A percentile compares a stretch with the other conserved stretches of the same genome.
Evolutionary conservation across 106 monocot genomes (phyloP).

Genomic region (Dactylorhiza incarnata): DNA sequence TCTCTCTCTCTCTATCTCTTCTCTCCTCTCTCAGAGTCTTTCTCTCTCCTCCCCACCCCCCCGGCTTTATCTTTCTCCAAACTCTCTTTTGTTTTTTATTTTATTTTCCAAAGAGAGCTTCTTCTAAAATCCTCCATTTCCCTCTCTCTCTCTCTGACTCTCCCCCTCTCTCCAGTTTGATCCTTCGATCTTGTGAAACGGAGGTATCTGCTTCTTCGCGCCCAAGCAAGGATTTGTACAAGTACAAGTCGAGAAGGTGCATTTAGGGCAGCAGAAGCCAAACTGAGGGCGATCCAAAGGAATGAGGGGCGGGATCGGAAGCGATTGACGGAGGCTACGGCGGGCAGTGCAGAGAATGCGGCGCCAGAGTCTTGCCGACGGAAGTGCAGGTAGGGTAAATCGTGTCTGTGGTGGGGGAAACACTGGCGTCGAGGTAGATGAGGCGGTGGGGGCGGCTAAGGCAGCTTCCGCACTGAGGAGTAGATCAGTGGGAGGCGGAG

Average conservation of each 20-base stretch:
- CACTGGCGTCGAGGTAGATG: background rate
- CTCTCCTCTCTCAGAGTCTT: background rate
- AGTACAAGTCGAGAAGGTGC: background rate
- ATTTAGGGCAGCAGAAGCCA: background rate
- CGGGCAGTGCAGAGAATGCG: background rate
- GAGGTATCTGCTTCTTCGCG: background rate
- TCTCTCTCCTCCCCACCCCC: background rate
- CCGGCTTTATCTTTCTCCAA: background rate
- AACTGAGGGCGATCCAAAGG: background rate
- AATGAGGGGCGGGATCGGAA: background rate
- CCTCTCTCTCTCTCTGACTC: background rate
- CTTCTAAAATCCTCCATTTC: background rate
- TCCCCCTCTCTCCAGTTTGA: background rate
- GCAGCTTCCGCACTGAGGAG: background rate
- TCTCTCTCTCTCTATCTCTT: background rate
- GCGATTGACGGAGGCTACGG: background rate
- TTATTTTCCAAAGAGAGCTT: background rate
- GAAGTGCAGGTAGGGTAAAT: background rate
- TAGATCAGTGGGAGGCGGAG: slow-evolving; percentile 6
- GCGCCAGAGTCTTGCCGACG: background rate
- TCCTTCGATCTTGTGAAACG: background rate
- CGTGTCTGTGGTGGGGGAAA: background rate
- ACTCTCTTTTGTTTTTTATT: background rate
- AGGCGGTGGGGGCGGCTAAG: background rate
- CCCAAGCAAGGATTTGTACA: background rate